phyloP scores from a whole-genome alignment of 257 asterid genomes.

The Solanum raphanifolium region DNA sequence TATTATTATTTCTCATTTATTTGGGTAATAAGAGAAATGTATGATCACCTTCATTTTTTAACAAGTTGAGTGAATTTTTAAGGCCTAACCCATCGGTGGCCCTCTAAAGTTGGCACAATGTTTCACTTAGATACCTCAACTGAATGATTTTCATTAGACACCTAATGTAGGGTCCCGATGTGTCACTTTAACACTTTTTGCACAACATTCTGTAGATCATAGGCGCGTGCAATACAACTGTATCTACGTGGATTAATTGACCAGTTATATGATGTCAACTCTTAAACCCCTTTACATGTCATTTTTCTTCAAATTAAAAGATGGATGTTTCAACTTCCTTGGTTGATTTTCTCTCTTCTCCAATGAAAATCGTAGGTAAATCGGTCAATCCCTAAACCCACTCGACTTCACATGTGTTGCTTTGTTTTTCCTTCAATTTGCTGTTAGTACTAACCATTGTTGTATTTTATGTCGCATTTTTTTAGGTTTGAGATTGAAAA shows the following conservation, averaged over 20 bases:
- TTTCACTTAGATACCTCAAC: not conserved
- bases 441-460: too few relatives aligned
- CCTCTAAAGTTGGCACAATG: not conserved
- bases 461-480: too few relatives aligned
- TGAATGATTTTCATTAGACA: not conserved
- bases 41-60: not conserved
- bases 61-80: not conserved
- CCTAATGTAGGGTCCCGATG: not conserved
- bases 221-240: not conserved
- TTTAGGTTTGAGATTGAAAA: too few relatives aligned
- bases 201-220: not conserved
- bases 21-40: not conserved
- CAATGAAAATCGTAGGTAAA: not conserved
- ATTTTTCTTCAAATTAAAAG: too few relatives aligned
- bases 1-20: not conserved
- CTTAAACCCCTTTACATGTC: not conserved
- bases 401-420: too few relatives aligned
- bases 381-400: too few relatives aligned
- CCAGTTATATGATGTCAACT: not conserved
- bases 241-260: not conserved
- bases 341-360: not conserved
- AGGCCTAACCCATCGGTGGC: too few relatives aligned
- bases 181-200: not conserved
- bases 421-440: too few relatives aligned
- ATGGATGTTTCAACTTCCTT: not conserved